Evolutionary conservation across 2,329 filamentous ascomycete genomes (phyloP), one percentile per base, ranked within the genome.

Genomic region (Helminthosporium solani): DNA sequence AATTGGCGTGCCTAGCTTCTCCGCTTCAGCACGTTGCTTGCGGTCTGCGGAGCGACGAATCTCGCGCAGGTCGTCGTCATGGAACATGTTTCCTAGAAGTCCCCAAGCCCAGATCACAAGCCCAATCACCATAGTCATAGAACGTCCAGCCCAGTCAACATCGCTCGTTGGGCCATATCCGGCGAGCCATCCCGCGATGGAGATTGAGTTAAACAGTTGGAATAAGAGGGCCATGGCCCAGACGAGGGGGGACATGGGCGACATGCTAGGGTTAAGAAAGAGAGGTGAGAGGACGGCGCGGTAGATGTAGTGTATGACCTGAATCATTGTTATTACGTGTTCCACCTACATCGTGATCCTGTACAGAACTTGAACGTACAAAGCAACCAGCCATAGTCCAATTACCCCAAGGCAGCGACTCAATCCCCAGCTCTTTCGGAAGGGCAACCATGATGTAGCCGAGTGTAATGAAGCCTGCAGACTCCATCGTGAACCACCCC

Each of bases 401-500:
- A 70, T 92, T 92, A 62, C 86, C 85, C 83, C 83, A 88, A 1
- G 88, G 87, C 31, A 92, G 73, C 41, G 65, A 57, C 4, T 71
- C 67, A 49, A 87, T 75, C 19, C 78, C 80, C 42, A 81, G 70
- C 58, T 81, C 71, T 2, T 69, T 58, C 1, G 88, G 84, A 19
- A 95, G 76, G 14, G 80, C 83, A 56, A 73, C 78, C 79, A 96
- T 86, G 57, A 86, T 83, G 73, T 96, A 96, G 44, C 94, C 70
- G 47, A 96, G 73, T 11, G 84, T 87, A 27, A 90, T 61, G 63
- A 90, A 85, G 14, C 89, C 90, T 0, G 88, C 84, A 12, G 81
- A 75, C 70, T 99, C 94, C 90, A 96, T 96, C 2, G 84, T 81
- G 45, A 87, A 79, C 94, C 94, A 99, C 47, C 83, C 90, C 53